phyloP scores from a whole-genome alignment of 805 yeast species.

The Ogataea dorogensis region DNA sequence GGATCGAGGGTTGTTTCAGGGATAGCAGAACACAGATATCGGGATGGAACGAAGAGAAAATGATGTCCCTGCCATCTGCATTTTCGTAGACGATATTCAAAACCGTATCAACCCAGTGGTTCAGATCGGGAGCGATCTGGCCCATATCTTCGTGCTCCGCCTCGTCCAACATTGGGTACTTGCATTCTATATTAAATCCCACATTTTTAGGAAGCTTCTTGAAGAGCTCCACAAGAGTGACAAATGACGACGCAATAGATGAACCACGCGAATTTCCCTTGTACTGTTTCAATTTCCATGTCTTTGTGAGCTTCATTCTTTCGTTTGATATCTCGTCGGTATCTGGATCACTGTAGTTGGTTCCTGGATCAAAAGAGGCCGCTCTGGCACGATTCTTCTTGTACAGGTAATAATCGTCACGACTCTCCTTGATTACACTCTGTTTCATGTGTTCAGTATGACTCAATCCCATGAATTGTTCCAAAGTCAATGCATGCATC shows the following conservation, averaged over 20 bases:
- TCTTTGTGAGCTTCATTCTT: slow-evolving; percentile 82
- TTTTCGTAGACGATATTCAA: slow-evolving; percentile 75
- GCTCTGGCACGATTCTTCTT: slow-evolving; percentile 38
- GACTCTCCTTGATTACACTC: slow-evolving; percentile 21
- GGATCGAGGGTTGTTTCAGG: slow-evolving; percentile 90
- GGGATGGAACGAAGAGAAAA: slow-evolving; percentile 92
- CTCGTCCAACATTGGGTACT: slow-evolving; percentile 94
- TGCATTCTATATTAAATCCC: slow-evolving; percentile 93
- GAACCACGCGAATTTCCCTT: slow-evolving; percentile 92
- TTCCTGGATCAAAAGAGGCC: slow-evolving; percentile 25
- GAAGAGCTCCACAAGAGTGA: slow-evolving; percentile 82
- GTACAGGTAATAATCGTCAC: slow-evolving; percentile 33
- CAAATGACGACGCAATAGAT: slow-evolving; percentile 88
- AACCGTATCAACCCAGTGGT: slow-evolving; percentile 85
- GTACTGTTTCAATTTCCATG: slow-evolving; percentile 80
- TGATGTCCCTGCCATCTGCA: slow-evolving; percentile 76
- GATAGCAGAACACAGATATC: slow-evolving; percentile 85
- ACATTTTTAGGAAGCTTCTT: slow-evolving; percentile 75
- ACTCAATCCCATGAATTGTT: slow-evolving; percentile 72
- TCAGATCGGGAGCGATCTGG: slow-evolving; percentile 75
- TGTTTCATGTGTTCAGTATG: slow-evolving; percentile 24
- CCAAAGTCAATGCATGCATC: slow-evolving; percentile 87
- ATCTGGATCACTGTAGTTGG: slow-evolving; percentile 3
- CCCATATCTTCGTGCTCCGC: slow-evolving; percentile 89
- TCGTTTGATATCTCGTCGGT: slow-evolving; percentile 41